Conservation (phyloP, 805 yeast genomes). For the Metschnikowia aberdeeniae region DNA sequence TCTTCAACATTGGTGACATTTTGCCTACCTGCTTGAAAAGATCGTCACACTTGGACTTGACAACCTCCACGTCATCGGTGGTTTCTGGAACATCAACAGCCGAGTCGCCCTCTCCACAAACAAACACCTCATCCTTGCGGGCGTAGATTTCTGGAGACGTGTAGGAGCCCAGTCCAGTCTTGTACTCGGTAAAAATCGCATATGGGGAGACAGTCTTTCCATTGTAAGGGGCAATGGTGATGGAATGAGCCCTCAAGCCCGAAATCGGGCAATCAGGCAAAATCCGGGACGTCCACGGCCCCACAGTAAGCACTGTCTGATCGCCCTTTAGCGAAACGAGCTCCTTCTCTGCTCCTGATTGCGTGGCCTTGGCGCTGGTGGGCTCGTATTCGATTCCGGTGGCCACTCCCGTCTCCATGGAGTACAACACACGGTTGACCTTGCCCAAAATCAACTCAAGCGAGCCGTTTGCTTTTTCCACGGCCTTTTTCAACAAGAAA, state of each 20-base stretch:
- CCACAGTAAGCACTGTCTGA: conserved; percentile 80
- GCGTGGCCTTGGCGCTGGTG: conserved; percentile 27
- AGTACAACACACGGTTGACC: conserved; percentile 62
- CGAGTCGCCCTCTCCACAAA: conserved; percentile 96
- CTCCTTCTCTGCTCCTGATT: conserved; percentile 24
- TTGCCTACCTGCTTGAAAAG: conserved; percentile 77
- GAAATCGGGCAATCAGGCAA: conserved; percentile 92
- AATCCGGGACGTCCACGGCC: conserved; percentile 95
- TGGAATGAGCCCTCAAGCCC: conserved; percentile 92
- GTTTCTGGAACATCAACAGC: conserved; percentile 89
- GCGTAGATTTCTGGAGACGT: conserved; percentile 95
- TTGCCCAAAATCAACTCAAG: conserved; percentile 85
- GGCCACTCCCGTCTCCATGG: conserved; percentile 62
- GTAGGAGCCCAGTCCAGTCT: conserved; percentile 59
- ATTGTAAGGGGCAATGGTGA: conserved; percentile 77
- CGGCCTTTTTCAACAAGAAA: conserved; percentile 71
- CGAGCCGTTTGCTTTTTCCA: conserved; percentile 61
- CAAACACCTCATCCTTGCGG: conserved; percentile 90
- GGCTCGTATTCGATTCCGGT: conserved; percentile 67
- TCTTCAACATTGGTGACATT: conserved; percentile 61
- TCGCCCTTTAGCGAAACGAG: conserved; percentile 57
- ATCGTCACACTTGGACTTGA: conserved; percentile 82
- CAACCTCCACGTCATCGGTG: conserved; percentile 88
- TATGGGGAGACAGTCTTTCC: conserved; percentile 77
- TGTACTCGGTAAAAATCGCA: conserved; percentile 90